phyloP scores from a whole-genome alignment of 2,329 filamentous ascomycete species.

The Bipolaris sorokiniana region DNA sequence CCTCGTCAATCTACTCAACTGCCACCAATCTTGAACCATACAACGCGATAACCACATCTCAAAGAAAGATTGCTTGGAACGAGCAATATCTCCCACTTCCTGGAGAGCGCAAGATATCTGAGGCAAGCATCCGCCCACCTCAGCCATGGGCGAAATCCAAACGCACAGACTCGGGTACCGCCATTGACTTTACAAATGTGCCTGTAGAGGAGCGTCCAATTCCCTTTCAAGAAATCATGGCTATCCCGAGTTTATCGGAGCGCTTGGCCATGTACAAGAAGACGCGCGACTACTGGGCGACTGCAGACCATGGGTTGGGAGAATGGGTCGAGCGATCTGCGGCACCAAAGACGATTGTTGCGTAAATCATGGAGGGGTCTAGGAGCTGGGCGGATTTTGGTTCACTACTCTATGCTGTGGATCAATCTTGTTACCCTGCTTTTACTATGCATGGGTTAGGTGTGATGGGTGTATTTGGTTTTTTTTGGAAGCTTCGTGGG shows the following conservation, averaged over 20 bases:
- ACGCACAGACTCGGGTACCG: slow-evolving; percentile 43
- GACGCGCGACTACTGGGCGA: slow-evolving; percentile 46
- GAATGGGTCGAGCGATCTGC: slow-evolving; percentile 33
- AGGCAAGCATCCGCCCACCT: background rate
- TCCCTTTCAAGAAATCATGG: slow-evolving; percentile 41
- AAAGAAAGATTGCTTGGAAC: background rate
- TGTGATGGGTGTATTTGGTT: background rate
- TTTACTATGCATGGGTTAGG: too few species aligned
- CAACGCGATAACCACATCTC: background rate
- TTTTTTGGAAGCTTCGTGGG: background rate
- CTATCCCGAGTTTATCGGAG: slow-evolving; percentile 31
- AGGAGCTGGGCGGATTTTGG: too few species aligned
- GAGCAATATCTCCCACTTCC: background rate
- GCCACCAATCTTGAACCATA: background rate
- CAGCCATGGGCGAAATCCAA: slow-evolving; percentile 23
- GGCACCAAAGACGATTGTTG: slow-evolving; percentile 3
- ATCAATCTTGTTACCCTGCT: too few species aligned
- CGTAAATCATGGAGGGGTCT: too few species aligned
- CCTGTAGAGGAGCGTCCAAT: slow-evolving; percentile 31
- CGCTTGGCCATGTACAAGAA: slow-evolving; percentile 43
- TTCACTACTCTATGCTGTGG: too few species aligned
- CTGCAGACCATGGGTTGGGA: slow-evolving; percentile 40
- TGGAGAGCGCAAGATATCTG: background rate
- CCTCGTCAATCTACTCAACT: slow-evolving; percentile 13
- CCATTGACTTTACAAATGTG: slow-evolving; percentile 34